A percentile compares a stretch with the other conserved stretches of the same genome.
Conservation (phyloP, 768 basidiomycete species). For the Suillus discolor region DNA sequence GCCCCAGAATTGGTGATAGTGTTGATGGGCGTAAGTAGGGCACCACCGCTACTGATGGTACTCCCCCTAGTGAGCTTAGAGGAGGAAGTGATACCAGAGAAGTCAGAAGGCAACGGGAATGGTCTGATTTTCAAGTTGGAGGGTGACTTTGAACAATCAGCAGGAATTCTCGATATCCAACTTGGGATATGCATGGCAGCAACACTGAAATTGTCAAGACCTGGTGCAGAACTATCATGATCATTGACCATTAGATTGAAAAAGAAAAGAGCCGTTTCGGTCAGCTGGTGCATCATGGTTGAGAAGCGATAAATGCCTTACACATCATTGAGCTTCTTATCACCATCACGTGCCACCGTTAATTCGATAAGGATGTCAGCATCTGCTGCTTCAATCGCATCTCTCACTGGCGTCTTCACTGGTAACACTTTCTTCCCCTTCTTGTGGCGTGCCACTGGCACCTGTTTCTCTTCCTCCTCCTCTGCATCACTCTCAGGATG, state of each 20-base stretch:
- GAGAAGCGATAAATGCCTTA: too few relatives aligned
- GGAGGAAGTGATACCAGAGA: background rate
- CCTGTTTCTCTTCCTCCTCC: background rate
- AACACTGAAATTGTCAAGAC: too few relatives aligned
- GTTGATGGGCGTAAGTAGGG: background rate
- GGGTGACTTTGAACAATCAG: too few relatives aligned
- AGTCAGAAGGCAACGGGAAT: background rate
- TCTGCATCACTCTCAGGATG: background rate
- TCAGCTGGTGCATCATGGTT: background rate
- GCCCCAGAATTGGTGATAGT: background rate
- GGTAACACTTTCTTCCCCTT: background rate
- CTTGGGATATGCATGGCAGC: too few relatives aligned
- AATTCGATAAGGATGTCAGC: background rate
- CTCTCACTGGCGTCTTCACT: background rate
- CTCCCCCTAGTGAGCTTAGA: background rate
- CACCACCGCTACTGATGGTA: background rate
- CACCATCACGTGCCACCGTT: background rate
- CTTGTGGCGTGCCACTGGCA: background rate
- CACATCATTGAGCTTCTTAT: background rate
- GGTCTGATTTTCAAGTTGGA: background rate
- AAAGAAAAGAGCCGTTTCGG: background rate
- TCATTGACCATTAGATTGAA: background rate
- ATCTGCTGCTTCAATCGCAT: background rate
- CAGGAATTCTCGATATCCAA: too few relatives aligned
- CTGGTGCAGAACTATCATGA: background rate